Percentiles rank a stretch among this genome's conserved stretches.
Conservation (phyloP, 2,329 filamentous ascomycete species). For the Pezicula neosporulosa region DNA sequence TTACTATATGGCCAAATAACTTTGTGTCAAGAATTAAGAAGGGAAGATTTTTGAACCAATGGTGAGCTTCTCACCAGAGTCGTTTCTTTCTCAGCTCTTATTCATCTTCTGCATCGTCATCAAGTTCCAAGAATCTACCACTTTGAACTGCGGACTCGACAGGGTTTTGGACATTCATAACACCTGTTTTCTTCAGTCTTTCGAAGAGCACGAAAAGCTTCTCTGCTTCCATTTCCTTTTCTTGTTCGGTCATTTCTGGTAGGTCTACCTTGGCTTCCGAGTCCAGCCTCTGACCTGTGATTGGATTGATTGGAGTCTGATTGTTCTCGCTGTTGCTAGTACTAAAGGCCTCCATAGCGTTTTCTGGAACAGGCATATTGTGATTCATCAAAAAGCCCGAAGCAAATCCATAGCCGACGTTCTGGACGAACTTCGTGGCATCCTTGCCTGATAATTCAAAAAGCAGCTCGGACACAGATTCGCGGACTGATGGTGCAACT, state of each 20-base stretch:
- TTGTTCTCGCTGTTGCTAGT: conserved; percentile 15
- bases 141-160: conserved; percentile 21
- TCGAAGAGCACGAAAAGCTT: conserved; percentile 29
- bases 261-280: conserved; percentile 36
- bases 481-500: conserved; percentile 66
- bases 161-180: conserved; percentile 26
- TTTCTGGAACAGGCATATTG: conserved; percentile 72
- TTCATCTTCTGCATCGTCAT: conserved; percentile 25
- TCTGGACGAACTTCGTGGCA: conserved; percentile 75
- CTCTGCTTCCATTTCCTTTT: conserved; percentile 75
- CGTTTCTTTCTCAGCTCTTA: conserved; percentile 2
- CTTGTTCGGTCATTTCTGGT: conserved; percentile 81
- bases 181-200: conserved; percentile 26
- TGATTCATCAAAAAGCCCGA: conserved; percentile 86
- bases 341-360: conserved; percentile 53
- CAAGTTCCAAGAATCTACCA: conserved; percentile 26
- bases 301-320: conserved; percentile 25
- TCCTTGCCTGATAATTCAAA: conserved; percentile 86
- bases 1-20: too few relatives aligned
- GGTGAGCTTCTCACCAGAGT: conserved; percentile 4
- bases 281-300: conserved; percentile 26
- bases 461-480: conserved; percentile 72
- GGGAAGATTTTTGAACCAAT: too few relatives aligned
- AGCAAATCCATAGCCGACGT: conserved; percentile 92
- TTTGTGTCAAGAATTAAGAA: too few relatives aligned